Evolutionary conservation across 306 rosid species (phyloP).

Genomic region (Sindora glabra): DNA sequence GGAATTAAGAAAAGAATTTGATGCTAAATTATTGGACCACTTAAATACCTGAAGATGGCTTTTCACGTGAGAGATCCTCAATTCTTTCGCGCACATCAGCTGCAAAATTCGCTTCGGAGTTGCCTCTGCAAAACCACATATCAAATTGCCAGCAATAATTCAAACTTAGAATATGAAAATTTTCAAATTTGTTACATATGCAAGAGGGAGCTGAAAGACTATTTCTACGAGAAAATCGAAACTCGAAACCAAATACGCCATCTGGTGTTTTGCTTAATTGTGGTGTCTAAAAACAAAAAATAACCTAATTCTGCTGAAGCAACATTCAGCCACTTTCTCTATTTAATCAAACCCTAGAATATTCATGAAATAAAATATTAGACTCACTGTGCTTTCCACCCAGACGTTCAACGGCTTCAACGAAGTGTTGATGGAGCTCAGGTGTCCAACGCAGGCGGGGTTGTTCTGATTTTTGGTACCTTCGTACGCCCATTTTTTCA

Average conservation of each 20-base stretch:
- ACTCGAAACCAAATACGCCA: too few species aligned
- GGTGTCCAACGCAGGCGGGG: conserved; percentile 36
- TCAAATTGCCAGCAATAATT: neutral
- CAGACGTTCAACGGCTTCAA: conserved; percentile 22
- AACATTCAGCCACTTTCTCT: too few species aligned
- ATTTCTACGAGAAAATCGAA: too few species aligned
- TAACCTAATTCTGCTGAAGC: too few species aligned
- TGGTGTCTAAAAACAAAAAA: too few species aligned
- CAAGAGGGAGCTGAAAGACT: neutral
- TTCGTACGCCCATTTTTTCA: conserved; percentile 10
- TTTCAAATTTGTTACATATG: neutral
- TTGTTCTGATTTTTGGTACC: conserved; percentile 27
- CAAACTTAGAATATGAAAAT: neutral
- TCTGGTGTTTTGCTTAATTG: too few species aligned
- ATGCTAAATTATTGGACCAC: neutral
- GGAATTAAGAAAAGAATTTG: neutral
- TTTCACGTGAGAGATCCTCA: conserved; percentile 64
- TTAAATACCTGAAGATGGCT: conserved; percentile 73
- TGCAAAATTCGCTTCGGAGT: conserved; percentile 67
- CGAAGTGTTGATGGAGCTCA: conserved; percentile 30
- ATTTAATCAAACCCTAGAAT: conserved; percentile 12
- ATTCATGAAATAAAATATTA: neutral
- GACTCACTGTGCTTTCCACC: conserved; percentile 29
- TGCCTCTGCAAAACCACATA: conserved; percentile 47
- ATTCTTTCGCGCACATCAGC: conserved; percentile 59